Percentiles rank a stretch among this genome's conserved stretches.
These are phyloP conservation scores for Peronospora belbahrii DNA, from an alignment of 352 stramenopile genomes.

Conservation along the genomic window DNA sequence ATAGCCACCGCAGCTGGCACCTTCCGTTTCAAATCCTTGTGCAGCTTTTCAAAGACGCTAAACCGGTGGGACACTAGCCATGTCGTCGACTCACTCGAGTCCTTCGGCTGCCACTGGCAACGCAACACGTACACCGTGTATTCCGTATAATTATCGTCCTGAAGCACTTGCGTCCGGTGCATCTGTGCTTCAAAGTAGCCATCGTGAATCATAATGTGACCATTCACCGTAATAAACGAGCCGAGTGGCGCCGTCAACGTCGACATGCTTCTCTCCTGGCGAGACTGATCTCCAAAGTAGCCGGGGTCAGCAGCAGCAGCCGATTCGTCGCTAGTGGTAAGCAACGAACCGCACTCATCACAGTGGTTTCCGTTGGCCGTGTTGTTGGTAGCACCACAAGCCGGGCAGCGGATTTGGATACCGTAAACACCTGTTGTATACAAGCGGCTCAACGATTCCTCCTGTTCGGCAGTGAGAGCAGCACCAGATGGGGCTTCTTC, in stretches of 20 bases:
- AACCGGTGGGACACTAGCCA: slow-evolving; percentile 31
- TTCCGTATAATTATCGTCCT: slow-evolving; percentile 86
- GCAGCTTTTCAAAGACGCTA: slow-evolving; percentile 30
- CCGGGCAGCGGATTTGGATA: slow-evolving; percentile 82
- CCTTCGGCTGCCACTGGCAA: slow-evolving; percentile 75
- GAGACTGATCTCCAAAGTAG: slow-evolving; percentile 56
- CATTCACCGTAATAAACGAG: slow-evolving; percentile 69
- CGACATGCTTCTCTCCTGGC: slow-evolving; percentile 46
- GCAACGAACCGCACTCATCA: slow-evolving; percentile 74
- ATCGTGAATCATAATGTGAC: slow-evolving; percentile 77
- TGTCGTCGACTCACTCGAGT: slow-evolving; percentile 24
- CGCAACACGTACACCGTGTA: slow-evolving; percentile 86
- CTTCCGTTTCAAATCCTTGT: slow-evolving; percentile 32
- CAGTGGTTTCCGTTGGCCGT: slow-evolving; percentile 85
- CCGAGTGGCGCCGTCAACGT: slow-evolving; percentile 64
- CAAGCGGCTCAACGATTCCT: slow-evolving; percentile 73
- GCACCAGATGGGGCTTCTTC: slow-evolving; percentile 47
- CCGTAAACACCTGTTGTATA: slow-evolving; percentile 74
- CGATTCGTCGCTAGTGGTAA: slow-evolving; percentile 69
- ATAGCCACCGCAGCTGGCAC: slow-evolving; percentile 25
- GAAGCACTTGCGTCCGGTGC: slow-evolving; percentile 77
- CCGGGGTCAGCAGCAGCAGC: slow-evolving; percentile 30
- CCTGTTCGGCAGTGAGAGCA: slow-evolving; percentile 65
- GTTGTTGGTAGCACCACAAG: slow-evolving; percentile 82
- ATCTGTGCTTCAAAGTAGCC: slow-evolving; percentile 82